Evolutionary conservation across 2,329 filamentous ascomycete species (phyloP), one percentile per base, ranked within the genome.

Genomic region (Alternaria burnsii): DNA sequence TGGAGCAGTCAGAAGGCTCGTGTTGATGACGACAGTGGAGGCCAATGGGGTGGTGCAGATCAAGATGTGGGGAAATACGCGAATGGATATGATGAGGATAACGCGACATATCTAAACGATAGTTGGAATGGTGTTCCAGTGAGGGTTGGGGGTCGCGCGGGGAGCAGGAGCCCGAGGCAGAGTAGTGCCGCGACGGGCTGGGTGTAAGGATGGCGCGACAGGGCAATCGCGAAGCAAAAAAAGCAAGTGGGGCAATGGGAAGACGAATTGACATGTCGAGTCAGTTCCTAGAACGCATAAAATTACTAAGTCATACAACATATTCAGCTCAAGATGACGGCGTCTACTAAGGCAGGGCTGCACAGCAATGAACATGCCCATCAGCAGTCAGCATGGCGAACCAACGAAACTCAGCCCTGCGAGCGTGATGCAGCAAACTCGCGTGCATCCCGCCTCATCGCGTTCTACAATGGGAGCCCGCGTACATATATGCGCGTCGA

Each of bases 371-470:
- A 52, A 40, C 34, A 52, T 30, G 50, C 50, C 28, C 34, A 30
- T 41, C 50, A 16, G 18, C 26, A 47, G 42, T 30, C 12, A 43
- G 36, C 36, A 44, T 62, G 60, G 62, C 60, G 58, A 52, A 22
- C 46, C 44, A 48, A 32, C 44, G 32, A 58, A 51, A n/a, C 28
- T 28, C 44, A 50, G 41, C 52, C 30, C 55, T 41, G 26, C 14
- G 46, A 61, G 44, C 57, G 14, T 48, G 65, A 41, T 42, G 44
- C n/a, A 28, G 46, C 57, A 58, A 55, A 48, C 58, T 73, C 65
- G 59, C 55, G 68, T 73, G 67, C 66, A 69, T 67, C 51, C 51
- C 64, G 71, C 67, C 67, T 71, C 68, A 61, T 66, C 70, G 68
- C 69, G 70, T 61, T 66, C 47, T 28, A 54, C 34, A 55, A 30